Evolutionary conservation across 805 yeast genomes (phyloP).

Genomic region (Barnettozyma sucrosica): DNA sequence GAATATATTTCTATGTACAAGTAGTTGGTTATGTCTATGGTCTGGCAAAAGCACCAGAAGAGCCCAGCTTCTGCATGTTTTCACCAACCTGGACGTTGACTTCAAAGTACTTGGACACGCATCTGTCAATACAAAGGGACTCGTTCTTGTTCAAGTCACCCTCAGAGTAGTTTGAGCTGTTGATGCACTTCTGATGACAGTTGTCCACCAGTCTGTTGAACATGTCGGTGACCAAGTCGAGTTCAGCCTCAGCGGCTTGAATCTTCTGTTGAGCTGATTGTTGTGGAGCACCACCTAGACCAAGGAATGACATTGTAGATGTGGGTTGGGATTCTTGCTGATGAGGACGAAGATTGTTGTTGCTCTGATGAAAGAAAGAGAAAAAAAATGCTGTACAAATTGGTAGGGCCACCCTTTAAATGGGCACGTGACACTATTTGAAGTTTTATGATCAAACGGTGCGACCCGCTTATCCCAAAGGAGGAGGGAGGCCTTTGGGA

Average conservation of each 20-base stretch:
- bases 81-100: slow-evolving; percentile 94
- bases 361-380: background rate
- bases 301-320: slow-evolving; percentile 56
- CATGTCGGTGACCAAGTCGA: slow-evolving; percentile 97
- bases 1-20: slow-evolving; percentile 1
- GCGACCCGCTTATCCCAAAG: too few species aligned
- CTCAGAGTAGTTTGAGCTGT: slow-evolving; percentile 49
- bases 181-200: slow-evolving; percentile 84
- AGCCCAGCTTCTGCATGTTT: slow-evolving; percentile 49
- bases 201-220: slow-evolving; percentile 87
- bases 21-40: slow-evolving; percentile 11
- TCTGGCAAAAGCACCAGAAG: slow-evolving; percentile 34
- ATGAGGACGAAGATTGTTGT: background rate
- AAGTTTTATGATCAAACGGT: too few species aligned
- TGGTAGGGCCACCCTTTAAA: background rate
- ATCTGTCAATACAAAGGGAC: slow-evolving; percentile 86
- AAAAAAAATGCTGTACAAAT: background rate
- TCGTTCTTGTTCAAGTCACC: slow-evolving; percentile 76
- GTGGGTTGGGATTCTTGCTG: background rate
- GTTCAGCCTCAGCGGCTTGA: slow-evolving; percentile 92
- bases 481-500: background rate
- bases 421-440: background rate
- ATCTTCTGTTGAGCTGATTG: slow-evolving; percentile 69
- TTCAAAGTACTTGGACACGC: slow-evolving; percentile 92
- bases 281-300: slow-evolving; percentile 73